Conservation (phyloP, 1,284 basidiomycete genomes). For the Vanrija humicola region DNA sequence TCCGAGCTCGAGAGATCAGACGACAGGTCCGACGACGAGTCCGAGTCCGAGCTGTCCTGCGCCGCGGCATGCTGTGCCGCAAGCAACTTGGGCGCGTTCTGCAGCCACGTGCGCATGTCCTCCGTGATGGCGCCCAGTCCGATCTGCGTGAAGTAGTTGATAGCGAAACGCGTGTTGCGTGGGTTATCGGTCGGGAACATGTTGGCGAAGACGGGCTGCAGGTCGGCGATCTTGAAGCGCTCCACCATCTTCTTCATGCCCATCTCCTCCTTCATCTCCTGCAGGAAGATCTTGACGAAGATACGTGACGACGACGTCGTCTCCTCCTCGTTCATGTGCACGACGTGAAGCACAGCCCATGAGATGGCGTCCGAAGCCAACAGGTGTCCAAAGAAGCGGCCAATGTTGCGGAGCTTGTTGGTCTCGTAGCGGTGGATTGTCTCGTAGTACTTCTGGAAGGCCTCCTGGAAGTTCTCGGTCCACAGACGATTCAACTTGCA, state of each 20-base stretch:
- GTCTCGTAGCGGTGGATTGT: slow-evolving; percentile 99
- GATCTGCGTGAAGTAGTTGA: slow-evolving; percentile 97
- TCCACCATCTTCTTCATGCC: slow-evolving; percentile 78
- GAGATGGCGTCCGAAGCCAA: slow-evolving; percentile 80
- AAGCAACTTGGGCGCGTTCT: slow-evolving; percentile 84
- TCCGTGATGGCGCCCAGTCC: slow-evolving; percentile 88
- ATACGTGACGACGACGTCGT: slow-evolving; percentile 95
- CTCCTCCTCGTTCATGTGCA: slow-evolving; percentile 96
- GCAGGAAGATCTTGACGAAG: slow-evolving; percentile 94
- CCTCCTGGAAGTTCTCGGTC: slow-evolving; percentile 82
- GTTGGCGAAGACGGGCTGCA: slow-evolving; percentile 67
- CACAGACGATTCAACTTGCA: slow-evolving; percentile 92
- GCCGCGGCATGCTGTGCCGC: slow-evolving; percentile 87
- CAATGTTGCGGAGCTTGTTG: slow-evolving; percentile 94
- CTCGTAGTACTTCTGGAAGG: slow-evolving; percentile 86
- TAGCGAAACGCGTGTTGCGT: slow-evolving; percentile 92
- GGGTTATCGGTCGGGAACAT: slow-evolving; percentile 97
- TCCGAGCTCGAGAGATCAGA: slow-evolving; percentile 32
- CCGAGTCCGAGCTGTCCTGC: slow-evolving; percentile 53
- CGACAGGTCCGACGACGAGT: slow-evolving; percentile 53
- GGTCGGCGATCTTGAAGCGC: slow-evolving; percentile 79
- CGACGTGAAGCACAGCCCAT: slow-evolving; percentile 77
- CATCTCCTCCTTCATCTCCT: slow-evolving; percentile 90
- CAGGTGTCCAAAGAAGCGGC: slow-evolving; percentile 90
- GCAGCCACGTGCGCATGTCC: slow-evolving; percentile 92